phyloP scores from a whole-genome alignment of 371 early-diverging fungal genomes.

The Haplosporangium sp. region DNA sequence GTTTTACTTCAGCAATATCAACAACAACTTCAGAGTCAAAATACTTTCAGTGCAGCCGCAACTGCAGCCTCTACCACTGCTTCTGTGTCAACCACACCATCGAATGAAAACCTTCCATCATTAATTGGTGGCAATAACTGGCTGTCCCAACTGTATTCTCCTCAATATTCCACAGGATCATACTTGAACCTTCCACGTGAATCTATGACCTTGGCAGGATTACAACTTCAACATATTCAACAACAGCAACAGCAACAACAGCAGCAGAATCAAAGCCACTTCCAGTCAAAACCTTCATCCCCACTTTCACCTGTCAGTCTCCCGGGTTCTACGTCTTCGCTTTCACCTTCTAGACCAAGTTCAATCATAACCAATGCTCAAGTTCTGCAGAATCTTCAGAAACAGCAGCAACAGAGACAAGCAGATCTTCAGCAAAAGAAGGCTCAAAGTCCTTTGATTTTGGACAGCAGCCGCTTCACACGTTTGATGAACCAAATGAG shows the following conservation, averaged over 20 bases:
- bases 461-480: conserved; percentile 53
- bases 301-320: conserved; percentile 26
- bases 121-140: conserved; percentile 23
- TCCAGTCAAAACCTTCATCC: conserved; percentile 10
- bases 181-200: conserved; percentile 19
- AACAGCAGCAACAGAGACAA: conserved; percentile 24
- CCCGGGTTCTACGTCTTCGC: background rate
- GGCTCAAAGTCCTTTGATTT: conserved; percentile 32
- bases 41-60: conserved; percentile 19
- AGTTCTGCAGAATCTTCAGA: conserved; percentile 10
- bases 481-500: conserved; percentile 55
- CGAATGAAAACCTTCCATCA: conserved; percentile 11
- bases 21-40: conserved; percentile 41
- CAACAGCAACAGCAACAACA: conserved; percentile 19
- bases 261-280: conserved; percentile 8
- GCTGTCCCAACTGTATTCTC: conserved; percentile 33
- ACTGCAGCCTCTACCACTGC: conserved; percentile 12
- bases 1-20: conserved; percentile 48
- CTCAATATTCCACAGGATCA: conserved; percentile 21
- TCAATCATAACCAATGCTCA: conserved; percentile 20
- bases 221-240: conserved; percentile 26
- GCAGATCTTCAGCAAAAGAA: conserved; percentile 12
- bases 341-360: conserved; percentile 3
- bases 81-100: conserved; percentile 2
- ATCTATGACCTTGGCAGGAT: conserved; percentile 21